Base-by-base conservation (phyloP, 352 stramenopile species). In the Globisporangium irregulare region DNA sequence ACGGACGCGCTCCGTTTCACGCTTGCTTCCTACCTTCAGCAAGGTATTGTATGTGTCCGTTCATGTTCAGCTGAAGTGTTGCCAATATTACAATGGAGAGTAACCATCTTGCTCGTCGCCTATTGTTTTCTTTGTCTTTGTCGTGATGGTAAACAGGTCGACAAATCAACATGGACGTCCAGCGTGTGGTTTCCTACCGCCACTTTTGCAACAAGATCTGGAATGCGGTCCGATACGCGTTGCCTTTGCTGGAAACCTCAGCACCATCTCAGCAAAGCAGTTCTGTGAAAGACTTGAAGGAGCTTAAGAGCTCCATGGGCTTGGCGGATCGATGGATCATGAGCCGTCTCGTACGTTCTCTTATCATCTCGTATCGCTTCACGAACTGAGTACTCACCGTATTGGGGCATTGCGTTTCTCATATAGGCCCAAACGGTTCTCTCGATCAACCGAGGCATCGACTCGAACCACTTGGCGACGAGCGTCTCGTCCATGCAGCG, bases 1-100 rank as follows among this genome's bases (percentile, higher is more conserved):
- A 94, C 97, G 0, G 98, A 99, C 78, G 97, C 98, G 5, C 82
- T 99, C 27, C 90, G 98, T 9, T 99, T 99, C 68, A 98, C 97
- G 34, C 84, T 99, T 15, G 84, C 99, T 7, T 96, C 96, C 15
- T 99, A 99, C 69, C 76, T 95, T 54, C 81, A 94, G 54, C 89
- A 96, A 84, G 83, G 81, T 88, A 25, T 32, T 32, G 29, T 27
- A 25, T 22, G 56, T 59, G 12, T 48, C 10, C n/a, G 18, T 34
- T 20, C 38, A 46, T 27, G 20, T 32, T 4, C 1, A 4, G 12
- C 32, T 24, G 1, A 12, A n/a, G 7, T 1, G 2, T 10, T 25
- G 1, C 22, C 7, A 15, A 5, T 6, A 10, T 22, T 25, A 15
- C 10, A 25, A 27, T 24, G 20, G 5, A 5, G 12, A 38, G 6